These are phyloP conservation scores for Herpetomonas tarakana DNA, from an alignment of 208 protist genomes.

Conservation along the genomic window DNA sequence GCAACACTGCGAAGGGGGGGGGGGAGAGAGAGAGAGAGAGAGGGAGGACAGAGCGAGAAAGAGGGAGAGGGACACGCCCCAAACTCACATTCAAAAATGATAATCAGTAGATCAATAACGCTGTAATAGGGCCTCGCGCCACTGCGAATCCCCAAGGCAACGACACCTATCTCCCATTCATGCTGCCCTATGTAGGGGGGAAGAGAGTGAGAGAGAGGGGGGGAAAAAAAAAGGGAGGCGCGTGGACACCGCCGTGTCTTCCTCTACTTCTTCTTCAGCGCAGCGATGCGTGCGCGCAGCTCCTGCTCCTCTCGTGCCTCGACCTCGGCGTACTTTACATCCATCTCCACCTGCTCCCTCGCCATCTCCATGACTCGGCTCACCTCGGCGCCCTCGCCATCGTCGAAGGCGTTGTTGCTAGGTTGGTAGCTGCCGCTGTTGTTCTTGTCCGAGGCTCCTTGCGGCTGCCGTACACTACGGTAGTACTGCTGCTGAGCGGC, in stretches of 20 bases:
- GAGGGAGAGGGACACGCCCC: no score
- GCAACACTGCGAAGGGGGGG: no score
- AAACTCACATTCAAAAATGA: no score
- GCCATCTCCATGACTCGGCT: slow-evolving; percentile 32
- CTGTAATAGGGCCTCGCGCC: no score
- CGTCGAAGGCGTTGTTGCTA: slow-evolving; percentile 10
- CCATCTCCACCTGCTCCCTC: slow-evolving; percentile 45
- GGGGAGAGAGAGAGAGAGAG: no score
- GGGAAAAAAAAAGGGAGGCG: not conserved
- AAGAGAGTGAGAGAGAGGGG: slow-evolving; percentile 1
- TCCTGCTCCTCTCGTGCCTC: slow-evolving; percentile 46
- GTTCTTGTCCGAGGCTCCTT: slow-evolving; percentile 8
- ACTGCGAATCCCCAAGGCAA: no score
- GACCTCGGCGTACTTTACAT: slow-evolving; percentile 40
- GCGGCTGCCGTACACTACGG: slow-evolving; percentile 3
- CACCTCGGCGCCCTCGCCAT: slow-evolving; percentile 45
- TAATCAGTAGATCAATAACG: no score
- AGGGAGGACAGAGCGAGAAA: no score
- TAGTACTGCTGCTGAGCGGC: slow-evolving; percentile 18
- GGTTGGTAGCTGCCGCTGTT: not conserved
- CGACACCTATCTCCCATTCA: slow-evolving; percentile 5
- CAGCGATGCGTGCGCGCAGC: slow-evolving; percentile 43
- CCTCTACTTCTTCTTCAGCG: slow-evolving; percentile 24
- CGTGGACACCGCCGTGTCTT: slow-evolving; percentile 5
- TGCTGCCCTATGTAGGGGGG: not conserved